Evolutionary conservation across 2,329 filamentous ascomycete genomes (phyloP).

Genomic region (Aureobasidium lini): DNA sequence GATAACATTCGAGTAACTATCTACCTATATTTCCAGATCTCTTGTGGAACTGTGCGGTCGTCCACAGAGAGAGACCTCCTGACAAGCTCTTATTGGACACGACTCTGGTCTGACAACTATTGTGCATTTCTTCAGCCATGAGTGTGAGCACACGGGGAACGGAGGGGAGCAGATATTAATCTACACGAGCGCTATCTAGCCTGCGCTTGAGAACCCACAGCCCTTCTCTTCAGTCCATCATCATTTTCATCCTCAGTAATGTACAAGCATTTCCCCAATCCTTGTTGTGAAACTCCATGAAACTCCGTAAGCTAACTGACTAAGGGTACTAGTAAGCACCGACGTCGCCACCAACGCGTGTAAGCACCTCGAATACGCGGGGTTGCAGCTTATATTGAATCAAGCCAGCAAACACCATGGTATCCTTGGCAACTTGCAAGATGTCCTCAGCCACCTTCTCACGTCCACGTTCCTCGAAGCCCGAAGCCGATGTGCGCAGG

Average conservation of each 20-base stretch:
- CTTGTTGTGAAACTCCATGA: not conserved
- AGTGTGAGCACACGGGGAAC: no score
- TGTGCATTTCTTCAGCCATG: no score
- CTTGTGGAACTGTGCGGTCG: no score
- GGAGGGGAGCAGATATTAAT: no score
- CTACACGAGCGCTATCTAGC: no score
- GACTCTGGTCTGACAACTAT: no score
- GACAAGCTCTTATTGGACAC: no score
- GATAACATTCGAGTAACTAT: no score
- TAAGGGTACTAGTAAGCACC: slow-evolving; percentile 25
- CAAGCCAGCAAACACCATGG: slow-evolving; percentile 90
- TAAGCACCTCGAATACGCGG: slow-evolving; percentile 79
- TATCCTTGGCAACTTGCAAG: slow-evolving; percentile 73
- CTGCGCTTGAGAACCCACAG: no score
- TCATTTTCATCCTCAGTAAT: not conserved
- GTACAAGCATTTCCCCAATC: not conserved
- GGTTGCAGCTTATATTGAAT: slow-evolving; percentile 85
- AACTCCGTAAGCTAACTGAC: not conserved
- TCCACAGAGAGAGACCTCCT: no score
- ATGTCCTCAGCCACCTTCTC: slow-evolving; percentile 58
- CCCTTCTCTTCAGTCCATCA: not conserved
- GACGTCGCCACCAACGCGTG: slow-evolving; percentile 45
- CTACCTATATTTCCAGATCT: no score
- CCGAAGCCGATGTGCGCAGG: slow-evolving; percentile 33
- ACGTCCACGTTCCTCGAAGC: slow-evolving; percentile 12